Percentiles rank a stretch among this genome's conserved stretches.
Evolutionary conservation across 176 grass and related monocot genomes (phyloP).

Genomic region (Chrysopogon serrulatus): DNA sequence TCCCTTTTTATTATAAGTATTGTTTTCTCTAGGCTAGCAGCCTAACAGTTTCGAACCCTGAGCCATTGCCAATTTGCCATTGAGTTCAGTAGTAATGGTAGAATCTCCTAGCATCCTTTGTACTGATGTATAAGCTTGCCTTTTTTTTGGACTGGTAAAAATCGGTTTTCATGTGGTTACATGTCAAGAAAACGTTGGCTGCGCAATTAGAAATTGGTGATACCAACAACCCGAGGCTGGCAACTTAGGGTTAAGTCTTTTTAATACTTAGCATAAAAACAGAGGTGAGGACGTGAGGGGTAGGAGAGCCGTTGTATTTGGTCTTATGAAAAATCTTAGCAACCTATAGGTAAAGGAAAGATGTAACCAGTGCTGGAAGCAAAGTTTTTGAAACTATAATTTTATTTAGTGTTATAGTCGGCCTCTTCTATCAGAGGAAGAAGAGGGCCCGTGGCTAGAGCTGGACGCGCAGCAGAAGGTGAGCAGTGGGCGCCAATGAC

Average conservation of each 20-base stretch:
- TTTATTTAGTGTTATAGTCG: no score
- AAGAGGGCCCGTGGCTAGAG: no score
- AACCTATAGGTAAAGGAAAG: neutral
- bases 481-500: no score
- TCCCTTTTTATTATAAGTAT: neutral
- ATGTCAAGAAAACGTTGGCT: neutral
- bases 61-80: neutral
- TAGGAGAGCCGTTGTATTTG: neutral
- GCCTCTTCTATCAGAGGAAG: no score
- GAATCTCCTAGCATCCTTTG: neutral
- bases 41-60: neutral
- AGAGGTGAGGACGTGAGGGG: neutral
- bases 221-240: neutral
- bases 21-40: neutral
- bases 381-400: neutral
- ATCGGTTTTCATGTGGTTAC: neutral
- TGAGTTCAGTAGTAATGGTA: neutral
- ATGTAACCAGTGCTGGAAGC: neutral
- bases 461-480: no score
- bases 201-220: neutral
- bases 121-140: neutral
- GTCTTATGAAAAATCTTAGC: neutral
- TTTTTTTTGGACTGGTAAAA: neutral
- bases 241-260: neutral
- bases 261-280: neutral